Evolutionary conservation across 2,329 filamentous ascomycete species (phyloP).

Genomic region (Aspergillus hiratsukae): DNA sequence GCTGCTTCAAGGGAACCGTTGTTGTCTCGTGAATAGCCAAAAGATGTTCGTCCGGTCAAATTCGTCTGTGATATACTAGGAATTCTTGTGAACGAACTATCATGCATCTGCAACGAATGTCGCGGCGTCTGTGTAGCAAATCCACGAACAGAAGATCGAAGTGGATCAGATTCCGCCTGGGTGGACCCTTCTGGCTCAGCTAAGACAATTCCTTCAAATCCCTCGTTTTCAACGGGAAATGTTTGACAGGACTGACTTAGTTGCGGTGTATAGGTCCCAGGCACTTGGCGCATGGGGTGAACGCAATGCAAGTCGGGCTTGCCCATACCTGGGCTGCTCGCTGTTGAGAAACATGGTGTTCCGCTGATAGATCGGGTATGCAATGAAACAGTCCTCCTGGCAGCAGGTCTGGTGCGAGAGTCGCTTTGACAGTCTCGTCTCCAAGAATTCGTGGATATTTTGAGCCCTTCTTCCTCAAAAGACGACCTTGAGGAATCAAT

Average conservation of each 20-base stretch:
- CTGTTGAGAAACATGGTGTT: conserved; percentile 50
- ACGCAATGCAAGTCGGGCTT: conserved; percentile 50
- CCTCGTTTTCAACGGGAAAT: conserved; percentile 44
- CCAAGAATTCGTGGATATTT: conserved; percentile 43
- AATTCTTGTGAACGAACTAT: conserved; percentile 43
- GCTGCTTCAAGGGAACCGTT: conserved; percentile 47
- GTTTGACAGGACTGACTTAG: conserved; percentile 47
- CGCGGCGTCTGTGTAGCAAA: conserved; percentile 25
- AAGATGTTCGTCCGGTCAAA: conserved; percentile 45
- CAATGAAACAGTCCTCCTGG: conserved; percentile 37
- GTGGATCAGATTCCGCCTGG: conserved; percentile 21
- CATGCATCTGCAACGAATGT: conserved; percentile 35
- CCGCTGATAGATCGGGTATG: conserved; percentile 54
- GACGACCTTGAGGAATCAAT: conserved; percentile 54
- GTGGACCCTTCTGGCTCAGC: conserved; percentile 39
- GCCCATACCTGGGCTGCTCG: conserved; percentile 42
- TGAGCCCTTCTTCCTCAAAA: conserved; percentile 54
- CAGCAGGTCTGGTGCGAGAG: conserved; percentile 31
- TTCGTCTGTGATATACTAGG: conserved; percentile 51
- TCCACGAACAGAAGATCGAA: conserved; percentile 28
- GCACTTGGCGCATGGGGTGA: conserved; percentile 54
- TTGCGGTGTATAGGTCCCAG: conserved; percentile 51
- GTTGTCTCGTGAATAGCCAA: conserved; percentile 48
- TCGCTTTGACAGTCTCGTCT: conserved; percentile 33
- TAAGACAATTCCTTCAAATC: conserved; percentile 41